phyloP scores from a whole-genome alignment of 129 eudicot species.

The Heracleum sosnowskyi region DNA sequence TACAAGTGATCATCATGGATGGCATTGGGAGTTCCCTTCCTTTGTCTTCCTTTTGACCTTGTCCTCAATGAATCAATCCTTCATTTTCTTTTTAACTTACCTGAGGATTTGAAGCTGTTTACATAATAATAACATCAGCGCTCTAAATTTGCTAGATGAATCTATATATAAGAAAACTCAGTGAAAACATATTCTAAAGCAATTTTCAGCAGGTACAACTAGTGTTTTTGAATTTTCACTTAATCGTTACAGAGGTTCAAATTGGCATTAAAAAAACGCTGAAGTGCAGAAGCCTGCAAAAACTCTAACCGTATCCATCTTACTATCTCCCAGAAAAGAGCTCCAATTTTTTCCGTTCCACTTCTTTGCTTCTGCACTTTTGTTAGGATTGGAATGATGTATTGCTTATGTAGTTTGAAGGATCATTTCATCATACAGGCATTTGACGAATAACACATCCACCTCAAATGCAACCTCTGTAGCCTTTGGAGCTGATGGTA shows the following conservation, averaged over 20 bases:
- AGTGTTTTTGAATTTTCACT: too few species aligned
- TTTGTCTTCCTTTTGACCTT: not conserved
- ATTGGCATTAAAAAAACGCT: too few species aligned
- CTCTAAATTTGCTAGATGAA: not conserved
- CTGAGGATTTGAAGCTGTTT: not conserved
- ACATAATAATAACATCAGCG: not conserved
- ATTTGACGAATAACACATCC: not conserved
- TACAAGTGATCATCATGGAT: not conserved
- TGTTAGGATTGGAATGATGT: not conserved
- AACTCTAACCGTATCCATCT: too few species aligned
- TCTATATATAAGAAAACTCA: too few species aligned
- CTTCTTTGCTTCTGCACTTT: not conserved
- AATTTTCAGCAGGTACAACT: too few species aligned
- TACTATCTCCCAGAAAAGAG: not conserved
- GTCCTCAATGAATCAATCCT: not conserved
- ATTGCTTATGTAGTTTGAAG: not conserved
- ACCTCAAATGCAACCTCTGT: not conserved
- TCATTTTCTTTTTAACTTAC: not conserved
- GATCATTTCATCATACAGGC: not conserved
- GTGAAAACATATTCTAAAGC: too few species aligned
- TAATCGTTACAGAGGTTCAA: too few species aligned
- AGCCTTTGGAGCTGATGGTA: not conserved
- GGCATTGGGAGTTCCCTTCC: not conserved
- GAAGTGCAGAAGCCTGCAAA: too few species aligned
- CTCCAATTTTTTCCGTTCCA: not conserved